Evolutionary conservation across 352 stramenopile species (phyloP).

Genomic region (Pythium oligandrum): DNA sequence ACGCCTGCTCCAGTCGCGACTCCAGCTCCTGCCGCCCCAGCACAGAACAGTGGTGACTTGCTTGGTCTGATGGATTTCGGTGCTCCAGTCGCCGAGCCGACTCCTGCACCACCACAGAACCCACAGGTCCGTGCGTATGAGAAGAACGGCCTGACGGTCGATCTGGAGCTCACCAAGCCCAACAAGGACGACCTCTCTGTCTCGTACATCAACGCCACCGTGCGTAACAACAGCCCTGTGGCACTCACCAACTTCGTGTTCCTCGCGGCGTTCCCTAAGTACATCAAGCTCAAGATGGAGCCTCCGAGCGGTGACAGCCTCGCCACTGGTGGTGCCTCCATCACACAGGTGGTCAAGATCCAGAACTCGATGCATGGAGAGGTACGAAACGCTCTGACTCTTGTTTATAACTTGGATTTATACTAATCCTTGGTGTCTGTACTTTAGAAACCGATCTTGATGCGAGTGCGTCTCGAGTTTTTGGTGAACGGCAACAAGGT

Average conservation of each 20-base stretch:
- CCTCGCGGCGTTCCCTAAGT: conserved; percentile 95
- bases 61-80: conserved; percentile 79
- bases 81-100: conserved; percentile 15
- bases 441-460: conserved; percentile 79
- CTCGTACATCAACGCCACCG: conserved; percentile 90
- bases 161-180: conserved; percentile 90
- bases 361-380: conserved; percentile 94
- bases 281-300: conserved; percentile 97
- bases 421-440: not conserved
- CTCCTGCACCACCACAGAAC: conserved; percentile 27
- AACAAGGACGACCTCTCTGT: conserved; percentile 91
- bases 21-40: conserved; percentile 8
- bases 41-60: conserved; percentile 29
- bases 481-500: conserved; percentile 79
- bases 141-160: conserved; percentile 93
- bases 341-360: conserved; percentile 96
- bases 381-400: conserved; percentile 22
- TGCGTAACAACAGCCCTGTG: conserved; percentile 87
- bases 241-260: conserved; percentile 93
- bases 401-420: not conserved
- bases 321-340: conserved; percentile 58
- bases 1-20: conserved; percentile 4
- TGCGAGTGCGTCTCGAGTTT: conserved; percentile 84
- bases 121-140: conserved; percentile 90
- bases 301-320: conserved; percentile 91